These are phyloP conservation scores for Cyclotella atomus DNA, from an alignment of 108 stramenopile genomes.

Conservation along the genomic window DNA sequence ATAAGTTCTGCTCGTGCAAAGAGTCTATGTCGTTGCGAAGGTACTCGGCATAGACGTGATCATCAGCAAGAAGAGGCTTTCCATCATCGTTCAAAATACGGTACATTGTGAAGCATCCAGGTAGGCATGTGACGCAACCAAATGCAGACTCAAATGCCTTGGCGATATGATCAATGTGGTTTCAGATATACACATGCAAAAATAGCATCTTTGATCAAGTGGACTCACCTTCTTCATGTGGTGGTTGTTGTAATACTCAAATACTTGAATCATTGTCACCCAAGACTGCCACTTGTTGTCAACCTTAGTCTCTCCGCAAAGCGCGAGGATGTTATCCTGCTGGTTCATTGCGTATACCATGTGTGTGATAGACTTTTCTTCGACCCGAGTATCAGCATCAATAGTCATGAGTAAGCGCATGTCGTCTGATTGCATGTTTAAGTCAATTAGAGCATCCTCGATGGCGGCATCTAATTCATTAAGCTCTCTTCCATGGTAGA, in stretches of 20 bases:
- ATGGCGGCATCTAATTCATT: constrained; percentile 56
- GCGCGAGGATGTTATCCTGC: constrained; percentile 53
- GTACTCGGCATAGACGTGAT: constrained; percentile 45
- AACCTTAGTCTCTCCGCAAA: constrained; percentile 66
- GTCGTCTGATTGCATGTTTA: constrained; percentile 52
- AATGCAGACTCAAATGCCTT: constrained; percentile 65
- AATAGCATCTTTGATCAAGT: no score
- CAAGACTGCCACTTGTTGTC: constrained; percentile 59
- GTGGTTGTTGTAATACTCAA: constrained; percentile 65
- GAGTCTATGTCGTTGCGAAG: constrained; percentile 45
- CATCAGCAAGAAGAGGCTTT: constrained; percentile 47
- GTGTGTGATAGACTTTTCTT: constrained; percentile 47
- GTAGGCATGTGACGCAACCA: constrained; percentile 68
- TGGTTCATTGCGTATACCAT: constrained; percentile 61
- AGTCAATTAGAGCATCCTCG: constrained; percentile 41
- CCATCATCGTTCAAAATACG: constrained; percentile 53
- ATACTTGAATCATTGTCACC: constrained; percentile 73
- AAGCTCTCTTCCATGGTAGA: constrained; percentile 55
- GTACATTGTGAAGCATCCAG: constrained; percentile 71
- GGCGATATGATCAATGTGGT: no score
- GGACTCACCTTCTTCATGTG: constrained; percentile 67
- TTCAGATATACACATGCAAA: no score
- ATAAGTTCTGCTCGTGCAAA: constrained; percentile 55
- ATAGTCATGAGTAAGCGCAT: constrained; percentile 62
- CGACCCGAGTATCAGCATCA: constrained; percentile 63